Percentiles rank a stretch among this genome's conserved stretches.
phyloP scores from a whole-genome alignment of 768 basidiomycete species.

The Clitopilus passeckerianus region DNA sequence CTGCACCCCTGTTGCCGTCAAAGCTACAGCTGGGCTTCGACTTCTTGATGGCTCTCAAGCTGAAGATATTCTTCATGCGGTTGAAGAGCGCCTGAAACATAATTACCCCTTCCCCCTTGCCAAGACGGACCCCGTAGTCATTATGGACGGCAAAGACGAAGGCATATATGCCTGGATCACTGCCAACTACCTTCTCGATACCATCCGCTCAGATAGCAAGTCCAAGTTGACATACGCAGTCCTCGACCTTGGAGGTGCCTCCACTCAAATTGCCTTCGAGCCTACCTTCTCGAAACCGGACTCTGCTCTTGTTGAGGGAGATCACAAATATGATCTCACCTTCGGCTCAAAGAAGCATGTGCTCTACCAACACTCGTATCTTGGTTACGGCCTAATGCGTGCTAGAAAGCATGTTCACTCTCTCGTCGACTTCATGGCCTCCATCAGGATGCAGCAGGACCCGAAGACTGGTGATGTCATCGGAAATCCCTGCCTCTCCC shows the following conservation, averaged over 20 bases:
- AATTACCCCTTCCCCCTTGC: constrained; percentile 63
- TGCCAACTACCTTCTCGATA: constrained; percentile 84
- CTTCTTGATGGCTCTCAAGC: constrained; percentile 61
- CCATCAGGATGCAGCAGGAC: constrained; percentile 26
- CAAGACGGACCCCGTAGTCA: constrained; percentile 60
- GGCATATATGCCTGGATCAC: constrained; percentile 99
- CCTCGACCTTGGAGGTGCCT: constrained; percentile 93
- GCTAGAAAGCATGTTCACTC: constrained; percentile 83
- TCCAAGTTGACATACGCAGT: constrained; percentile 68
- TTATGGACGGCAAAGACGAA: constrained; percentile 96
- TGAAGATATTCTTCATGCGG: constrained; percentile 69
- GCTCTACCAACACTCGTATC: constrained; percentile 95
- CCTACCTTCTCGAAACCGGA: constrained; percentile 50
- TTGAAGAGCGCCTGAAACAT: constrained; percentile 49
- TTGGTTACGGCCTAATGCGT: constrained; percentile 93
- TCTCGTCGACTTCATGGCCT: constrained; percentile 82
- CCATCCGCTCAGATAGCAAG: constrained; percentile 54
- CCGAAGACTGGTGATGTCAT: constrained; percentile 21
- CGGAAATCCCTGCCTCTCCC: constrained; percentile 81
- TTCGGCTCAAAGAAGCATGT: constrained; percentile 70
- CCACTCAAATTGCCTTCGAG: constrained; percentile 97
- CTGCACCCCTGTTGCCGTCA: constrained; percentile 88
- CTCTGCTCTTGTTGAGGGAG: constrained; percentile 59
- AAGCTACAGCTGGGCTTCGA: constrained; percentile 87
- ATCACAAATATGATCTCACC: constrained; percentile 83